phyloP scores from a whole-genome alignment of 1,139 yeast species.

The Taphrina wiesneri region DNA sequence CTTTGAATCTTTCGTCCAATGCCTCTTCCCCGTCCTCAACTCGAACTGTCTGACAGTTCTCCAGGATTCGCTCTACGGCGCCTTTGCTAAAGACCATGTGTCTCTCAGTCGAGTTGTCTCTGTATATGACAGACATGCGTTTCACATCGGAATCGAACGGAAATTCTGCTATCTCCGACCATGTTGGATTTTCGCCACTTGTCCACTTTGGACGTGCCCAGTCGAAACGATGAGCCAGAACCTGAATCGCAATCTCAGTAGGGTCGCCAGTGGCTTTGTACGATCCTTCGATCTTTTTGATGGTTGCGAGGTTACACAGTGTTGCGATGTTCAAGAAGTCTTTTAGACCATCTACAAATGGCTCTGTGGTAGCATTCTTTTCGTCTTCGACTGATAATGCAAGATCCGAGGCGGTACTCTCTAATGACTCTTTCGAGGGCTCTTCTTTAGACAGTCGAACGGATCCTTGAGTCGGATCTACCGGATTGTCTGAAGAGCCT shows the following conservation, averaged over 20 bases:
- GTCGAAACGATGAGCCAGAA: conserved; percentile 61
- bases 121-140: conserved; percentile 45
- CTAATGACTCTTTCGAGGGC: neutral
- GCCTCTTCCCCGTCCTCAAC: conserved; percentile 39
- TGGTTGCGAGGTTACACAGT: conserved; percentile 70
- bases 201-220: conserved; percentile 48
- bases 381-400: neutral
- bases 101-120: conserved; percentile 45
- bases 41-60: conserved; percentile 51
- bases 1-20: conserved; percentile 52
- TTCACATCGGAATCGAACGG: conserved; percentile 76
- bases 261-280: conserved; percentile 87
- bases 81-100: conserved; percentile 64
- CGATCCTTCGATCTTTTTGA: conserved; percentile 48
- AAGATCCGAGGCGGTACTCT: neutral
- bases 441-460: conserved; percentile 42
- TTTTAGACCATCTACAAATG: conserved; percentile 42
- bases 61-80: conserved; percentile 72
- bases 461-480: conserved; percentile 69
- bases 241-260: conserved; percentile 80
- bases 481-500: conserved; percentile 63
- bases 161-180: conserved; percentile 59
- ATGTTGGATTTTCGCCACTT: conserved; percentile 42
- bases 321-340: conserved; percentile 64
- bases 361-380: neutral